Base-by-base conservation (phyloP, 2,329 filamentous ascomycete species). In the Monosporascus ibericus region DNA sequence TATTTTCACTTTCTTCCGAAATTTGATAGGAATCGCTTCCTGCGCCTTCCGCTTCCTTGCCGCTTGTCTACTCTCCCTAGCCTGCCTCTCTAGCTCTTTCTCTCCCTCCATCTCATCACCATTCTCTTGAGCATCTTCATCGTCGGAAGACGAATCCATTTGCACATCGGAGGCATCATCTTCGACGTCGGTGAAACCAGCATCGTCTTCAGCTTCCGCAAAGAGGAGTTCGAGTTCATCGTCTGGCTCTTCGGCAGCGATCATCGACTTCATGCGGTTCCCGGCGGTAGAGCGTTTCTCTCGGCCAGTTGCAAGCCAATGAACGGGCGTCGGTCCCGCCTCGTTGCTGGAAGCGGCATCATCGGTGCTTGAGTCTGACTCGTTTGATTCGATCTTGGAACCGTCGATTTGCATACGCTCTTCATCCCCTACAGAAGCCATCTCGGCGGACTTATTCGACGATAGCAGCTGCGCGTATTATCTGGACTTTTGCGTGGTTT, bases 141-240 rank as follows among this genome's bases (percentile, higher is more conserved):
- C 87, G 58, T 90, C 88, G 0, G 85, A 89, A 0, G 90, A 95
- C 15, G 88, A 92, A 63, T 95, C 90, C 75, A 96, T 86, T 47
- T 89, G 85, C 60, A 89, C 85, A 65, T 96, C 92, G 2, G 87
- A 89, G 2, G 75, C 82, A 50, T 81, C 80, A 11, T 78, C 79
- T 46, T 82, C 85, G 6, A 78, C 82, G 62, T 91, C 87, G 50
- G 82, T 84, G 70, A 92, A 86, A 56, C 87, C 79, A 53, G 76
- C 76, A 61, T 88, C 85, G 53, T 87, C 77, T 52, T 82, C 88
- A 54, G 86, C 84, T 65, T 89, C 86, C 57, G 84, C 84, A 61
- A 90, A 90, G n/a, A 90, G 77, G 2, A 89, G 75, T 60, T 88
- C 85, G n/a, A 90, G 78, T 48, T 86, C 82, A 27, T 79, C 79